Evolutionary conservation across 2,329 filamentous ascomycete species (phyloP), one percentile per base, ranked within the genome.

Genomic region (Sphaerostilbella broomeana): DNA sequence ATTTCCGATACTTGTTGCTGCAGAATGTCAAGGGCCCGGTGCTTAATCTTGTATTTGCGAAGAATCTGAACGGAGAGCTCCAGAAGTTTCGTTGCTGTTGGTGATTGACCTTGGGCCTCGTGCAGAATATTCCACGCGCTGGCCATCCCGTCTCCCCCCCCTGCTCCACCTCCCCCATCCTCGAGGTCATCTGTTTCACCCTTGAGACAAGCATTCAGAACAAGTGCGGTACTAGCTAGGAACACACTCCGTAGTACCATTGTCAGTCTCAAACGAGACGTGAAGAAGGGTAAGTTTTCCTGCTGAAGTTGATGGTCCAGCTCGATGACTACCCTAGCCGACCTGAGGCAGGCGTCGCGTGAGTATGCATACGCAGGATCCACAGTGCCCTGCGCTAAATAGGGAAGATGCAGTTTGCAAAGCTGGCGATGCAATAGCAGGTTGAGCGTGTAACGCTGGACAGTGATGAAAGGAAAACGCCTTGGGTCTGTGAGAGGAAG

Each of bases 371-470:
- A 62, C 4, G 45, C 40, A 25, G 58, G 53, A 21, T 62, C 59
- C 1, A 60, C 49, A 5, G 57, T 52, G 4, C 60, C 59, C 18
- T 58, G 54, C 3, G 58, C 57, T 6, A 62, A 43, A 36, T 55
- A 62, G 5, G 60, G 60, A 6, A 62, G 51, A 35, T 62, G 60
- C 8, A 62, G 44, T 38, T 59, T 62, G 43, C 59, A 62, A 8
- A 57, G 49, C 27, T 62, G 57, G 1, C 59, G 58, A 15, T 60
- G 52, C 3, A 60, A 38, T 10, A 61, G 51, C 5, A 60, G 34
- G 17, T 57, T 59, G 24, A 62, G 50, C 15, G 57, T 48, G 40
- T 62, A 59, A 7, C 60, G 54, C 28, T 62, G 59, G 12, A 59
- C 41, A 1, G 51, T 50, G 30, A 60, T 51, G 12, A 42, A 44